phyloP scores from a whole-genome alignment of 306 rosid species.

The Ochetophila trinervis region DNA sequence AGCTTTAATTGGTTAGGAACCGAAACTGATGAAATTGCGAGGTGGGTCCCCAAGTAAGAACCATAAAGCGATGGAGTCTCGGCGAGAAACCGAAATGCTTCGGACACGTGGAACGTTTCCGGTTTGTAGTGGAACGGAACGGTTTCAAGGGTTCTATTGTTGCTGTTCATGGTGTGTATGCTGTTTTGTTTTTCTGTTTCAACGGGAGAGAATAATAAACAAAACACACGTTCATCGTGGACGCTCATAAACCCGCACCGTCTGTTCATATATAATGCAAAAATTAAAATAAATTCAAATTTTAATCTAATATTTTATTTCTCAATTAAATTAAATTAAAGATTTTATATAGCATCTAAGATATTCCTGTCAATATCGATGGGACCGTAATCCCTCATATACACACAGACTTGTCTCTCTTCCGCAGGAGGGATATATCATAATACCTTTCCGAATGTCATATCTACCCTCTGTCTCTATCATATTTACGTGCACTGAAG shows the following conservation, averaged over 20 bases:
- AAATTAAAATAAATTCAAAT: too few species aligned
- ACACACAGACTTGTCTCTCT: constrained; percentile 22
- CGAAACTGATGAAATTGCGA: constrained; percentile 10
- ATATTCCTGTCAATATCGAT: constrained; percentile 49
- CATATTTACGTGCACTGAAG: neutral
- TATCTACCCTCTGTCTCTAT: constrained; percentile 1
- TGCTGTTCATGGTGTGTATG: constrained; percentile 8
- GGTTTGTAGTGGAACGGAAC: constrained; percentile 15
- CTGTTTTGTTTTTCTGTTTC: neutral
- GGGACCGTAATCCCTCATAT: constrained; percentile 48
- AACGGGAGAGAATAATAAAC: too few species aligned
- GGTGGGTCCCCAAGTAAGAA: constrained; percentile 16
- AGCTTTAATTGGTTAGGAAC: constrained; percentile 6
- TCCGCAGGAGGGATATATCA: constrained; percentile 19
- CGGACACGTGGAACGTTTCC: constrained; percentile 7
- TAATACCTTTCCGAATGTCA: constrained; percentile 3
- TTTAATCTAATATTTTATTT: neutral
- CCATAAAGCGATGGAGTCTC: constrained; percentile 14
- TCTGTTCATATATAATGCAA: too few species aligned
- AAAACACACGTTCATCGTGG: too few species aligned
- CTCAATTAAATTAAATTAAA: neutral
- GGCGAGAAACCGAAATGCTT: constrained; percentile 8
- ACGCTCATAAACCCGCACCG: neutral
- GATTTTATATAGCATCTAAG: constrained; percentile 22
- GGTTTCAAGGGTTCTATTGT: constrained; percentile 1